Percentiles rank a stretch among this genome's conserved stretches.
Conservation (phyloP, 2,329 filamentous ascomycete species). For the Verticillium dahliae region DNA sequence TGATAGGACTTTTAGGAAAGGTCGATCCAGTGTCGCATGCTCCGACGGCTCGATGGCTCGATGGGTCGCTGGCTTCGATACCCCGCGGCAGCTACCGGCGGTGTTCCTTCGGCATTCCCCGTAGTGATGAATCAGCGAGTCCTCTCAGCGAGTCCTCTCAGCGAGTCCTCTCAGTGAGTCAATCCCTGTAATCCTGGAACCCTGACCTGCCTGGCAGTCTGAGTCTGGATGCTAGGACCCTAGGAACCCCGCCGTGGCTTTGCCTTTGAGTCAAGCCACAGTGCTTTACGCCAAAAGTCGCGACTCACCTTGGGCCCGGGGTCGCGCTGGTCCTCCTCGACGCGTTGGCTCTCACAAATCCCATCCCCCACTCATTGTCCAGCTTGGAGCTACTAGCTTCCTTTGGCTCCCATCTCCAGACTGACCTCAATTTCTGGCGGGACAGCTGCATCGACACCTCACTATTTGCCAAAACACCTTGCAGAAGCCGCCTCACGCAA, state of each 20-base stretch:
- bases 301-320: slow-evolving; percentile 11
- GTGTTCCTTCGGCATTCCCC: background rate
- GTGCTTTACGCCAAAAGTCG: slow-evolving; percentile 25
- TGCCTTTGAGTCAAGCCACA: background rate
- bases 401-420: background rate
- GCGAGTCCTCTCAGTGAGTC: background rate
- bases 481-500: slow-evolving; percentile 13
- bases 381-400: background rate
- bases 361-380: background rate
- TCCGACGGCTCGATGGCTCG: background rate
- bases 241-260: slow-evolving; percentile 2
- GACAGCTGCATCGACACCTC: background rate
- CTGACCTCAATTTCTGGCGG: background rate
- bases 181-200: background rate
- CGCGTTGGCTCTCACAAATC: slow-evolving; percentile 10
- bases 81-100: background rate
- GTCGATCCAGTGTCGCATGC: background rate
- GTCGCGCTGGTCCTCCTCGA: background rate
- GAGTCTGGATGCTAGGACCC: too few relatives aligned
- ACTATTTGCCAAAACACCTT: background rate
- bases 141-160: too few relatives aligned
- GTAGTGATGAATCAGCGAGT: background rate
- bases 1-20: background rate
- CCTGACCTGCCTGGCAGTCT: too few relatives aligned
- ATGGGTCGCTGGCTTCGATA: background rate